Evolutionary conservation across 345 rosid genomes (phyloP), one percentile per base, ranked within the genome.

Genomic region (Citrus trifoliata): DNA sequence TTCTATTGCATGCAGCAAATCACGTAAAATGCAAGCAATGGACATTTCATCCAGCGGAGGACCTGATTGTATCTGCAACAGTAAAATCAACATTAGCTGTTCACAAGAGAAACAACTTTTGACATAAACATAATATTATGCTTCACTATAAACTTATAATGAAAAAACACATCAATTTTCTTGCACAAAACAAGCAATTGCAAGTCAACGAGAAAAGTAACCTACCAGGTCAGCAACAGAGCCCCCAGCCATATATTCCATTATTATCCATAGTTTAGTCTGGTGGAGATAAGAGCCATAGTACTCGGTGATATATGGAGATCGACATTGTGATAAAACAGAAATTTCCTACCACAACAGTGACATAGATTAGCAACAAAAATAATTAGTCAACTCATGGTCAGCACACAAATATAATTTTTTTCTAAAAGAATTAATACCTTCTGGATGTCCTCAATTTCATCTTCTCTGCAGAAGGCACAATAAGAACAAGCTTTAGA

Each of bases 161-260:
- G 35, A 69, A 35, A 18, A 37, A 32, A 67, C 24, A 32, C 0
- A 67, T 55, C 28, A 59, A 30, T 21, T 25, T 27, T 68, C 69
- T 46, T 27, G 62, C 70, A 61, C 48, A 42, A 46, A 64, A 63
- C 82, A 76, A 32, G 56, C 35, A 73, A 66, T 79, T 79, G 61
- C 74, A 81, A 70, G 68, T 62, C 59, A 71, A 58, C 7, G 10
- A 67, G 77, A 86, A 53, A 53, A 81, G 88, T 86, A 78, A 92
- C 97, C 76, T 90, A 97, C 99, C 56, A 97, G 93, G 86, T 94
- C 99, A 83, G 99, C 98, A 86, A 96, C 99, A 74, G 99, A 96
- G 81, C 98, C 99, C 83, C 99, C 98, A 12, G 98, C 98, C 99
- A 96, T 97, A 86, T 85, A 96, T 79, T 96, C 99, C 98, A 96